Evolutionary conservation across 2,329 filamentous ascomycete genomes (phyloP).

Genomic region (Dactylellina haptotyla): DNA sequence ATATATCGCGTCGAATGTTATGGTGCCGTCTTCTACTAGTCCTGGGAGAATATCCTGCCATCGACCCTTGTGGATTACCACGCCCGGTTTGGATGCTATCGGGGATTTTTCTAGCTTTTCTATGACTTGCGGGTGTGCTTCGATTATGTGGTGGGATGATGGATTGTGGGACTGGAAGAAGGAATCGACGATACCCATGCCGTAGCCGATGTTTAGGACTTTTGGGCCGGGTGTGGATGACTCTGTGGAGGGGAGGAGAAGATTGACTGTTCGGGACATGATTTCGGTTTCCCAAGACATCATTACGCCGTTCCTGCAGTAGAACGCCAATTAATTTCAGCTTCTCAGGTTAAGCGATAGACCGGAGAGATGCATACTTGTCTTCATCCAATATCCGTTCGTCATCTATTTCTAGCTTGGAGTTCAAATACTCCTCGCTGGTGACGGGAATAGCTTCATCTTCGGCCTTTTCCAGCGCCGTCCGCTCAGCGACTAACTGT

Average conservation of each 20-base stretch:
- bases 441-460: slow-evolving; percentile 56
- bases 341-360: too few species aligned
- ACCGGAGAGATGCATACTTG: too few species aligned
- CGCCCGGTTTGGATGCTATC: slow-evolving; percentile 71
- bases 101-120: slow-evolving; percentile 73
- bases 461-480: slow-evolving; percentile 56
- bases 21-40: slow-evolving; percentile 73
- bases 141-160: slow-evolving; percentile 80
- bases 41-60: slow-evolving; percentile 84
- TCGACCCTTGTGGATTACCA: slow-evolving; percentile 73
- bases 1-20: slow-evolving; percentile 84
- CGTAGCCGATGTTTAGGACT: slow-evolving; percentile 86
- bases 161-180: slow-evolving; percentile 77
- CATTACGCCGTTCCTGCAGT: slow-evolving; percentile 82
- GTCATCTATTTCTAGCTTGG: slow-evolving; percentile 52
- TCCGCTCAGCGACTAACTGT: slow-evolving; percentile 20
- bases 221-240: slow-evolving; percentile 67
- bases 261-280: slow-evolving; percentile 66
- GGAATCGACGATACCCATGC: slow-evolving; percentile 86
- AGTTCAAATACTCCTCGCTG: slow-evolving; percentile 46
- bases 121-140: slow-evolving; percentile 82
- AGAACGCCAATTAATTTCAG: too few species aligned
- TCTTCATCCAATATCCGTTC: slow-evolving; percentile 60
- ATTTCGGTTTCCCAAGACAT: slow-evolving; percentile 92
- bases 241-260: slow-evolving; percentile 24